Evolutionary conservation across 2,329 filamentous ascomycete genomes (phyloP), one percentile per base, ranked within the genome.

Genomic region (Apiospora arundinis): DNA sequence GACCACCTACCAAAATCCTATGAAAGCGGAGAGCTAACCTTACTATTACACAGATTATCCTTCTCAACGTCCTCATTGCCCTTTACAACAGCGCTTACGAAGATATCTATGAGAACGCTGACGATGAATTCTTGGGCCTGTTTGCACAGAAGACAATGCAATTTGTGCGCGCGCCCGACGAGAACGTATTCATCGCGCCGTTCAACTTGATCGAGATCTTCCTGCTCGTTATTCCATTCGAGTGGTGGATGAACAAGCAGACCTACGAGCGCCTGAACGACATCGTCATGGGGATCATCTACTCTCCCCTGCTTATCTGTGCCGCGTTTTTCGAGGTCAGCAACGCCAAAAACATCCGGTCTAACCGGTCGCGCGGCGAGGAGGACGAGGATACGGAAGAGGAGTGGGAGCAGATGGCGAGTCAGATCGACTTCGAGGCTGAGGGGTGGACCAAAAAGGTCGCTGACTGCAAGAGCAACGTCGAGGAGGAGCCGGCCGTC

Each of bases 71-170:
- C 77, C 90, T 99, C 71, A 98, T 99, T 79, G 96, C 96, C 0
- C 90, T 99, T 8, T 99, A 98, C 85, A 98, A 98, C 83, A 95
- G 92, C 66, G 95, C 96, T 1, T 98, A 99, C 80, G 93, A 97
- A 78, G 95, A 97, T 81, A 97, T 98, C 72, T 97, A 95, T 77
- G 92, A 93, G 65, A 95, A 99, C 78, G 95, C 96, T 5, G 92
- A 94, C 75, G 96, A 99, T 81, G 96, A 99, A 81, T 99, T 95
- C 82, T 91, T 99, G 80, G 95, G 95, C 0, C 89, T 98, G 4
- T 98, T 97, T 82, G 89, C 94, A 0, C 93, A 97, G 76, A 97
- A 97, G 83, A 98, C 96, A 0, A 94, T 98, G 88, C 95, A 97
- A 78, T 99, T 98, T 78, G 94, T 98, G 23, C 93, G 96, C 67